Conservation (phyloP, 352 stramenopile species). For the Phytopythium vexans region DNA sequence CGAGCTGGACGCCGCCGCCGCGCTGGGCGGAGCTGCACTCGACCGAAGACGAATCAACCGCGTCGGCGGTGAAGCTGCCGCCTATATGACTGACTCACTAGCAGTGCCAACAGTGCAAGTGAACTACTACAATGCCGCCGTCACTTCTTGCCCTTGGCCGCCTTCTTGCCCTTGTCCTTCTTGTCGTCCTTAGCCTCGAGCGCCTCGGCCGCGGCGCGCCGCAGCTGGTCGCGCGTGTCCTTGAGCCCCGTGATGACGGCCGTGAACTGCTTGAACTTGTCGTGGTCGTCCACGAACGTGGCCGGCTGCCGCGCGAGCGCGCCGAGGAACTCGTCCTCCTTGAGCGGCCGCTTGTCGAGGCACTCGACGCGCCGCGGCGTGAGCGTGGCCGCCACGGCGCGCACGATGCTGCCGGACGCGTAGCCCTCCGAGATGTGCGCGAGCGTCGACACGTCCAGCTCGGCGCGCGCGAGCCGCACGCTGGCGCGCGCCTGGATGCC, state of each 20-base stretch:
- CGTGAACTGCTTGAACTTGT: conserved; percentile 79
- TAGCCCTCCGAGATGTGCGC: conserved; percentile 92
- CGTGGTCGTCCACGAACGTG: conserved; percentile 67
- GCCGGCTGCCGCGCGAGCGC: conserved; percentile 60
- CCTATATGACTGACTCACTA: too few species aligned
- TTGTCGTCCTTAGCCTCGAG: conserved; percentile 69
- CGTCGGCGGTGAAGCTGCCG: too few species aligned
- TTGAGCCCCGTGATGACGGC: conserved; percentile 70
- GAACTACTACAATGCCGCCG: too few species aligned
- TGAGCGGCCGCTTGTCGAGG: conserved; percentile 72
- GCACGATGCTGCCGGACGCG: conserved; percentile 80
- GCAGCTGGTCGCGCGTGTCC: conserved; percentile 60
- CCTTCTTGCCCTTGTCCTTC: conserved; percentile 50
- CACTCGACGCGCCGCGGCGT: conserved; percentile 74
- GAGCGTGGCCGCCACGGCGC: conserved; percentile 71
- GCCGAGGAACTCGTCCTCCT: conserved; percentile 87
- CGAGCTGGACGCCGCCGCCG: conserved; percentile 39
- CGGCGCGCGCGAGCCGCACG: conserved; percentile 17
- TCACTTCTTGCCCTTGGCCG: conserved; percentile 53
- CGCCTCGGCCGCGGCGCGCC: conserved; percentile 54
- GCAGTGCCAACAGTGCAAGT: too few species aligned
- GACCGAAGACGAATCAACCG: too few species aligned
- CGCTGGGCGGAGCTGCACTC: conserved; percentile 62
- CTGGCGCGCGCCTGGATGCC: conserved; percentile 15
- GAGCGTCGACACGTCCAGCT: conserved; percentile 85